Percentiles rank a stretch among this genome's conserved stretches.
These are phyloP conservation scores for Trichophyton rubrum DNA, from an alignment of 2,329 filamentous ascomycete genomes.

Conservation along the genomic window DNA sequence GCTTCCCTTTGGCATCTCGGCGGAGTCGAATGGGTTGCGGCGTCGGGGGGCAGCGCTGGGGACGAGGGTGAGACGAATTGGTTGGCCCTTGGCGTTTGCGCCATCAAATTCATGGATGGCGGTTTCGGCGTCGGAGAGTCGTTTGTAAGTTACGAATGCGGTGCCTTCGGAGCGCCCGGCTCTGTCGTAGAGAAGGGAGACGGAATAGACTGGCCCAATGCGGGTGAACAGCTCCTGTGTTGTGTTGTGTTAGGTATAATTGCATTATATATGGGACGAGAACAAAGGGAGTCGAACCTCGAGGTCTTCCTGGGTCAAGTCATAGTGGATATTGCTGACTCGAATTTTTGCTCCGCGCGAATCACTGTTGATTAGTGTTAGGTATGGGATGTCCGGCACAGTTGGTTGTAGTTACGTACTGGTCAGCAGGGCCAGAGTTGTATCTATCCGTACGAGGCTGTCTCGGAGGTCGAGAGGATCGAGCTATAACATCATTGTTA, in stretches of 20 bases:
- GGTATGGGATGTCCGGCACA: not conserved
- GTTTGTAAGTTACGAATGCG: constrained; percentile 71
- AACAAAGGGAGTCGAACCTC: constrained; percentile 40
- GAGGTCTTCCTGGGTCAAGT: constrained; percentile 72
- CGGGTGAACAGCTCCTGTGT: constrained; percentile 62
- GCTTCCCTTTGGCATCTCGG: constrained; percentile 42
- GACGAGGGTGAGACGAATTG: constrained; percentile 61
- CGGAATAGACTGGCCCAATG: constrained; percentile 58
- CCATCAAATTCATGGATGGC: constrained; percentile 75
- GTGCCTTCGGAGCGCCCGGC: constrained; percentile 76
- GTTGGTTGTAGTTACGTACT: not conserved
- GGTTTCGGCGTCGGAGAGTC: constrained; percentile 54
- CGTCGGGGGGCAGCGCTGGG: constrained; percentile 23
- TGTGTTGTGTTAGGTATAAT: constrained; percentile 6
- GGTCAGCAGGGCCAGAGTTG: constrained; percentile 15
- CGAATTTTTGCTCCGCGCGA: constrained; percentile 57
- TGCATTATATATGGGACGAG: constrained; percentile 14
- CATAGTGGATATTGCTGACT: constrained; percentile 86
- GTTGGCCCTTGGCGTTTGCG: constrained; percentile 80
- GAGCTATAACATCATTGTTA: constrained; percentile 20
- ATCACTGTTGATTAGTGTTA: not conserved
- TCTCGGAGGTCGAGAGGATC: constrained; percentile 34
- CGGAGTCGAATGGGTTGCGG: constrained; percentile 39
- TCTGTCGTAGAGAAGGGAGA: constrained; percentile 71
- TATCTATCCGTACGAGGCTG: constrained; percentile 23